A percentile compares a stretch with the other conserved stretches of the same genome.
phyloP scores from a whole-genome alignment of 2,329 filamentous ascomycete species.

The Apiospora phragmitis region DNA sequence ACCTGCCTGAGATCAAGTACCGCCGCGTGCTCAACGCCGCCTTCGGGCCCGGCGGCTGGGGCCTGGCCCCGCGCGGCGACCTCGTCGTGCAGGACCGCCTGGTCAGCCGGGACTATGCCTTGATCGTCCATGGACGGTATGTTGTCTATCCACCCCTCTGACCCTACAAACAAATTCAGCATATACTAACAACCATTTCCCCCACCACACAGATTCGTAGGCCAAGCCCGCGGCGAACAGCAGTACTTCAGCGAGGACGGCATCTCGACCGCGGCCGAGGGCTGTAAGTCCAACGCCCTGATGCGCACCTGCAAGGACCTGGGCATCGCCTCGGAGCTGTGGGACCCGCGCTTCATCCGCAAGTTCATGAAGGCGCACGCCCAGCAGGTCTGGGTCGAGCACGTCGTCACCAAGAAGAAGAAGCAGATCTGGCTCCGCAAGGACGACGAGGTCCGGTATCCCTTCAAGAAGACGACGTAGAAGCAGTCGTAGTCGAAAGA shows the following conservation, averaged over 20 bases:
- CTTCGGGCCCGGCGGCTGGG: slow-evolving; percentile 96
- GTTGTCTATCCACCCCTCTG: slow-evolving; percentile 25
- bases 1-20: slow-evolving; percentile 98
- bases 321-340: slow-evolving; percentile 90
- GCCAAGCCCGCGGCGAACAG: slow-evolving; percentile 91
- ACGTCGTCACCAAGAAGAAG: slow-evolving; percentile 82
- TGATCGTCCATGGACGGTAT: slow-evolving; percentile 85
- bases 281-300: slow-evolving; percentile 95
- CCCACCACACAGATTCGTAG: slow-evolving; percentile 69
- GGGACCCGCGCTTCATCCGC: slow-evolving; percentile 91
- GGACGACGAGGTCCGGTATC: slow-evolving; percentile 71
- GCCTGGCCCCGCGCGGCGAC: slow-evolving; percentile 83
- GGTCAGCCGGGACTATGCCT: slow-evolving; percentile 87
- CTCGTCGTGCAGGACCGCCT: slow-evolving; percentile 79
- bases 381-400: slow-evolving; percentile 87
- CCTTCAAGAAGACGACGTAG: slow-evolving; percentile 47
- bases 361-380: slow-evolving; percentile 75
- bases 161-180: neutral
- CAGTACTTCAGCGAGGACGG: slow-evolving; percentile 88
- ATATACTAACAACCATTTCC: neutral
- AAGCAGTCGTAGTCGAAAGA: neutral
- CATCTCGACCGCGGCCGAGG: slow-evolving; percentile 92
- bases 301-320: slow-evolving; percentile 99
- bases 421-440: slow-evolving; percentile 85
- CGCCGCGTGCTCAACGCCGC: slow-evolving; percentile 83